phyloP scores from a whole-genome alignment of 2,329 filamentous ascomycete genomes.

The Aspergillus fijiensis region DNA sequence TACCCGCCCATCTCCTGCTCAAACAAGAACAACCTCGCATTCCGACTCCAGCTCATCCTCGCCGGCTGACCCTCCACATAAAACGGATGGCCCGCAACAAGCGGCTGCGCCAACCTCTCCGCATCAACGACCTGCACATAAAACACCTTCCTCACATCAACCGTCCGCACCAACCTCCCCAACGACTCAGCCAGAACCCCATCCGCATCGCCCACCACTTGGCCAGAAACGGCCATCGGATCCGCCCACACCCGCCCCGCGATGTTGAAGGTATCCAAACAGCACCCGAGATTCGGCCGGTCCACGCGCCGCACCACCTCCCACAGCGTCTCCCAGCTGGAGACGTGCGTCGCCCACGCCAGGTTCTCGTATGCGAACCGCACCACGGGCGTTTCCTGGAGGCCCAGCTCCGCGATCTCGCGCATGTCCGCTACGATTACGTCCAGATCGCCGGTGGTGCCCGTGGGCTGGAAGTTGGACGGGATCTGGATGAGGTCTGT shows the following conservation, averaged over 20 bases:
- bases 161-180: conserved; percentile 50
- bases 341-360: conserved; percentile 66
- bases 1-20: conserved; percentile 61
- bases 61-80: conserved; percentile 57
- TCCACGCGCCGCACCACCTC: conserved; percentile 64
- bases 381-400: conserved; percentile 55
- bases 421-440: conserved; percentile 62
- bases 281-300: conserved; percentile 69
- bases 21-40: conserved; percentile 68
- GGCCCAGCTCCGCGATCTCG: conserved; percentile 66
- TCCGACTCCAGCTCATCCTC: conserved; percentile 74
- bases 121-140: conserved; percentile 74
- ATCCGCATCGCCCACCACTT: conserved; percentile 68
- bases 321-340: conserved; percentile 71
- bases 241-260: conserved; percentile 69
- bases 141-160: conserved; percentile 66
- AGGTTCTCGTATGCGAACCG: conserved; percentile 71
- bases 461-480: conserved; percentile 59
- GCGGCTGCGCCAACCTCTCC: conserved; percentile 24
- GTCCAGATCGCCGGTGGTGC: conserved; percentile 50
- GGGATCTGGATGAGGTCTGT: conserved; percentile 74
- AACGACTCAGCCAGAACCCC: conserved; percentile 55
- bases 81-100: conserved; percentile 52
- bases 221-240: conserved; percentile 48
- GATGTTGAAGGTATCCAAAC: conserved; percentile 76